A percentile compares a stretch with the other conserved stretches of the same genome.
Conservation (phyloP, 225 moss, liverwort and hornwort species). For the Neckera pumila region DNA sequence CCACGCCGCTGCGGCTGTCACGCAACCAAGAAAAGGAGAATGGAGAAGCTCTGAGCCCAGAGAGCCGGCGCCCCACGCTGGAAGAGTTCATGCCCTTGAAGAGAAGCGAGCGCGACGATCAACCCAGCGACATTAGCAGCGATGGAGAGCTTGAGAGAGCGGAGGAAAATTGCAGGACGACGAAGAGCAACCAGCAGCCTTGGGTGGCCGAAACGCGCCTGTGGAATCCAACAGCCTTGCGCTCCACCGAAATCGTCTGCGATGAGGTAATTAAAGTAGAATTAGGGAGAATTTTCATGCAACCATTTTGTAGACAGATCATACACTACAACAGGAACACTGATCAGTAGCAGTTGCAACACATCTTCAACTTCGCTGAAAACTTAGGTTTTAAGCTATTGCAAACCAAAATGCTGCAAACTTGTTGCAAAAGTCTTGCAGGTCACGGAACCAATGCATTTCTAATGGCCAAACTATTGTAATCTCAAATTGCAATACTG, state of each 20-base stretch:
- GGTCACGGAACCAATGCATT: background rate
- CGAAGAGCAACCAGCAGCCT: conserved; percentile 22
- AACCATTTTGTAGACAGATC: background rate
- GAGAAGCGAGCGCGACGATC: conserved; percentile 32
- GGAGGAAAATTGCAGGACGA: background rate
- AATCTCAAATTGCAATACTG: no score
- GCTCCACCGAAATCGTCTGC: background rate
- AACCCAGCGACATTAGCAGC: background rate
- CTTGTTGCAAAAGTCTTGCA: no score
- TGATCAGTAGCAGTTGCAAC: no score
- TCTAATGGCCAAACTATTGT: no score
- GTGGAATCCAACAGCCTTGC: conserved; percentile 42
- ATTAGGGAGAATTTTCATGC: background rate
- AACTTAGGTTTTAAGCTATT: background rate
- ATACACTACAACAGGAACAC: no score
- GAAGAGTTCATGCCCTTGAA: conserved; percentile 64
- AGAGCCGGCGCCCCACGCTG: conserved; percentile 11
- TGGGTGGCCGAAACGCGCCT: conserved; percentile 73
- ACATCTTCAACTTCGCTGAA: background rate
- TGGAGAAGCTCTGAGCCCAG: background rate
- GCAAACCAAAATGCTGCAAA: background rate
- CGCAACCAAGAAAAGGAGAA: conserved; percentile 1
- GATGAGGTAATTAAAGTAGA: background rate
- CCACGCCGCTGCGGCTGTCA: background rate
- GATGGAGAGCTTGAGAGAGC: conserved; percentile 3